Conservation (phyloP, 169 alveolate genomes). For the Plasmodium gallinaceum region DNA sequence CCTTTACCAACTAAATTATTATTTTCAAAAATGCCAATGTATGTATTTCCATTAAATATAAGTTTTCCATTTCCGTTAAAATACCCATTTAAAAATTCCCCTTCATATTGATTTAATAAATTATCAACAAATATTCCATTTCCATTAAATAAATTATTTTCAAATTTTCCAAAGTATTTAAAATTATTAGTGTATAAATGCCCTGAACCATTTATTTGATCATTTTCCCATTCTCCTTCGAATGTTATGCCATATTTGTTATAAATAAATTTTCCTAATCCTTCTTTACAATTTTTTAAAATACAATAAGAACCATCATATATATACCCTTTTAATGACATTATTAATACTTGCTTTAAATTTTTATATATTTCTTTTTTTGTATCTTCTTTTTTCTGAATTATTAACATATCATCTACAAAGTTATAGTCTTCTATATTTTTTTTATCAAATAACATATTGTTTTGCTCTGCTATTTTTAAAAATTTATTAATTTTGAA, state of each 20-base stretch:
- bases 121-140: constrained; percentile 65
- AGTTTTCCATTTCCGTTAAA: constrained; percentile 77
- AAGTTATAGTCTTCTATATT: constrained; percentile 37
- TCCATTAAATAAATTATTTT: constrained; percentile 59
- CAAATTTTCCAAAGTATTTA: constrained; percentile 72
- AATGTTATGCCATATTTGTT: constrained; percentile 47
- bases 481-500: constrained; percentile 57
- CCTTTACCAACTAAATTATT: constrained; percentile 72
- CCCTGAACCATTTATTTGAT: constrained; percentile 75
- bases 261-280: constrained; percentile 61
- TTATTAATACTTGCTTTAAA: constrained; percentile 45
- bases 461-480: constrained; percentile 66
- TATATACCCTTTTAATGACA: constrained; percentile 72
- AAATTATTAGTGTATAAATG: constrained; percentile 56
- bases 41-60: constrained; percentile 60
- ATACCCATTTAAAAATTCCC: constrained; percentile 66
- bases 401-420: constrained; percentile 66
- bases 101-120: constrained; percentile 73
- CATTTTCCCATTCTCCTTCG: constrained; percentile 75
- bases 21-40: constrained; percentile 70
- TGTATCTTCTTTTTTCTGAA: constrained; percentile 33
- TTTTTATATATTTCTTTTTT: constrained; percentile 24
- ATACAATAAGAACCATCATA: constrained; percentile 64
- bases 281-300: constrained; percentile 67
- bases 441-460: constrained; percentile 43